phyloP scores from a whole-genome alignment of 176 grass and related monocot species.

The Oropetium thomaeum region DNA sequence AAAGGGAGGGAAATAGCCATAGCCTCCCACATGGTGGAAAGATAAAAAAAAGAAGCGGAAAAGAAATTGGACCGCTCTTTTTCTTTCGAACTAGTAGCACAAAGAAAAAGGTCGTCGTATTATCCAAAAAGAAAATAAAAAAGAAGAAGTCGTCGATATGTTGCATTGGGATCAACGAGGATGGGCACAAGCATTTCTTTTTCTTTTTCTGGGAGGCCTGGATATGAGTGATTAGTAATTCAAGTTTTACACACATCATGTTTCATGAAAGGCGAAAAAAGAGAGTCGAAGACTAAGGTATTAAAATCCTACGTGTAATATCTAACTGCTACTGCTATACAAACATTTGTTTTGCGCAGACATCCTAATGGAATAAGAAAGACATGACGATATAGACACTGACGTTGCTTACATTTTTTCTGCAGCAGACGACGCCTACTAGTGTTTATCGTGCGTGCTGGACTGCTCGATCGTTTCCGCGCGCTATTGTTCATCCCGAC shows the following conservation, averaged over 20 bases:
- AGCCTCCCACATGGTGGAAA: neutral
- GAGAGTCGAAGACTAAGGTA: too few species aligned
- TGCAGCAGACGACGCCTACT: neutral
- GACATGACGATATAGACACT: neutral
- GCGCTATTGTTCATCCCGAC: neutral
- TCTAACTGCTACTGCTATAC: neutral
- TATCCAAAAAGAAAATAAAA: too few species aligned
- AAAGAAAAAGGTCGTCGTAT: slow-evolving; percentile 39
- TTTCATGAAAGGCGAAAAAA: too few species aligned
- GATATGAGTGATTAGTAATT: too few species aligned
- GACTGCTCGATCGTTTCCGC: neutral
- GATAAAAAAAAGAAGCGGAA: neutral
- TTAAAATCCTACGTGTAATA: too few species aligned
- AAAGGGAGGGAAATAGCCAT: neutral
- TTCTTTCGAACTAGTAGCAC: too few species aligned
- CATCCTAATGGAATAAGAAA: neutral
- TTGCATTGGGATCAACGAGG: slow-evolving; percentile 7
- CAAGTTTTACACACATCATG: too few species aligned
- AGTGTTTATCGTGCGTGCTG: neutral
- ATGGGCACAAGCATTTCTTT: neutral
- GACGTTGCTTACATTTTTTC: neutral
- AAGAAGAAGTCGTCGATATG: neutral
- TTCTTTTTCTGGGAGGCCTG: too few species aligned
- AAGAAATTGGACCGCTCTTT: slow-evolving; percentile 11
- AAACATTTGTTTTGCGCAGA: neutral